Percentiles rank a stretch among this genome's conserved stretches.
These are phyloP conservation scores for Leptosphaerulina australis DNA, from an alignment of 2,329 filamentous ascomycete species.

Conservation along the genomic window DNA sequence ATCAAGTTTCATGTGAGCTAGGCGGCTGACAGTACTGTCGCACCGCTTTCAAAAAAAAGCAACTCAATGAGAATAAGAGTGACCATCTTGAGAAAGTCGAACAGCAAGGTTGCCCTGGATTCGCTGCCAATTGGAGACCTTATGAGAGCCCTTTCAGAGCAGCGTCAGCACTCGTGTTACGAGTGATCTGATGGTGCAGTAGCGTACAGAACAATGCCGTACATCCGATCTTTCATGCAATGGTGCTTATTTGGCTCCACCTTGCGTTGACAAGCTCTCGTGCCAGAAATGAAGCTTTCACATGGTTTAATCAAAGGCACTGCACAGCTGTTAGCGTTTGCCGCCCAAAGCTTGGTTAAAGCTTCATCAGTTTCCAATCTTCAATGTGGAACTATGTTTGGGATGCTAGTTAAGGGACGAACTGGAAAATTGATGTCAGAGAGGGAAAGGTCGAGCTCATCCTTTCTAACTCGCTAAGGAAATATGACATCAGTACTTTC, in stretches of 20 bases:
- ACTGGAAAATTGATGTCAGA: no score
- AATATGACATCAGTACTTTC: neutral
- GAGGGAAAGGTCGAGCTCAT: no score
- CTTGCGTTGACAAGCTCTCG: constrained; percentile 14
- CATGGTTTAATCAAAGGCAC: neutral
- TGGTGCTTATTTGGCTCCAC: constrained; percentile 10
- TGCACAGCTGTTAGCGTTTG: neutral
- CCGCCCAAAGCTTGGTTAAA: constrained; percentile 11
- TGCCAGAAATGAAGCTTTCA: constrained; percentile 9
- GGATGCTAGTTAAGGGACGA: no score
- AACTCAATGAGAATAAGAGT: no score
- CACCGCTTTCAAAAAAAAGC: no score
- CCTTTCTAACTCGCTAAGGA: neutral
- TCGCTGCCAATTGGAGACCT: neutral
- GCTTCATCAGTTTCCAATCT: constrained; percentile 4
- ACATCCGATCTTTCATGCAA: constrained; percentile 8
- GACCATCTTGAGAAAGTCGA: no score
- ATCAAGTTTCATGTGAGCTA: no score
- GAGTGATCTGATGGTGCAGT: neutral
- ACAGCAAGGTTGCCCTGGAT: no score
- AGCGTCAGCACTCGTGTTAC: neutral
- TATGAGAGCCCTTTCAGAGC: neutral
- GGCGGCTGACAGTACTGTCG: no score
- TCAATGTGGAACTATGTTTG: neutral
- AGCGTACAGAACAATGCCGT: constrained; percentile 8